Base-by-base conservation (phyloP, 129 eudicot genomes). In the Lactuca sativa region DNA sequence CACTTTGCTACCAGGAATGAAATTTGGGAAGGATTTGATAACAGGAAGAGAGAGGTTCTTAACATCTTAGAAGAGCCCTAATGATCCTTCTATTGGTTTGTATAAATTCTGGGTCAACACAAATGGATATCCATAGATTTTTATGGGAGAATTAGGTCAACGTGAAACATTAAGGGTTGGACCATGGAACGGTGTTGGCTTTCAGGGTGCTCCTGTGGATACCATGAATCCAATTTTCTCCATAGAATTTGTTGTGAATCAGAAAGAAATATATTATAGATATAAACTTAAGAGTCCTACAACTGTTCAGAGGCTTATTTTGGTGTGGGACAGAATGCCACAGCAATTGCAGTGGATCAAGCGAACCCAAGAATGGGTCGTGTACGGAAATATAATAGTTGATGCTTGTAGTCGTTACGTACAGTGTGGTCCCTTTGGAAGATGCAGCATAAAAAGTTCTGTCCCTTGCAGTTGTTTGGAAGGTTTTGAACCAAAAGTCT, bases 101-200 rank as follows among this genome's bases (percentile, higher is more conserved):
- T 56, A 55, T 49, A 37, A 18, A 4, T 2, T 6, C 10, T 4
- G 8, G 4, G 1, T 82, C 3, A 73, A 82, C 55, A 70, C 59
- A 13, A 59, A 58, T 54, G 86, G 83, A 37, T 78, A 52, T 49
- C 86, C 86, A 11, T 73, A 74, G 32, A 7, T 55, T 1, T 32
- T 70, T 17, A 7, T 25, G 62, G 52, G 12, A 33, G 32, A 17
- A n/a, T n/a, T n/a, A 0, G 66, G 60, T 15, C 1, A 38, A 2
- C 48, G 0, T 9, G 2, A 52, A 41, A 4, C 11, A 18, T 70
- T 18, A 10, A 40, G 87, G 56, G 25, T 53, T 13, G 87, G 87
- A 31, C 84, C 78, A 3, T 82, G 87, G 84, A 79, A 78, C 7
- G 87, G 87, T 31, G 6, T 74, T 1, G 17, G 78, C 11, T 78